Evolutionary conservation across 805 yeast genomes (phyloP).

Genomic region (Saccharomycopsis sp.): DNA sequence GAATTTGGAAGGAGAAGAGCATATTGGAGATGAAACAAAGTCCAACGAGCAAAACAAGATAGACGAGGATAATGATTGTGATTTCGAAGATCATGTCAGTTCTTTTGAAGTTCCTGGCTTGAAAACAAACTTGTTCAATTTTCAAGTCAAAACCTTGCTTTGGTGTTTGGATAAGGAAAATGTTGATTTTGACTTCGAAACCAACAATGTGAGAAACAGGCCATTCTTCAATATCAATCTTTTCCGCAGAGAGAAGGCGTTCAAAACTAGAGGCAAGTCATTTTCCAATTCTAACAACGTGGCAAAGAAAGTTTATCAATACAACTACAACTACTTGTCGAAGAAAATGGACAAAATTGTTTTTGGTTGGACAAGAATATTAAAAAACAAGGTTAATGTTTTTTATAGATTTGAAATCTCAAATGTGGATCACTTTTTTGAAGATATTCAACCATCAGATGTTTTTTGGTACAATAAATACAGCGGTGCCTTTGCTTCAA

Average conservation of each 20-base stretch:
- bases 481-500: slow-evolving; percentile 39
- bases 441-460: slow-evolving; percentile 8
- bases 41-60: not conserved
- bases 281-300: not conserved
- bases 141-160: slow-evolving; percentile 44
- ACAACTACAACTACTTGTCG: slow-evolving; percentile 25
- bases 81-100: not conserved
- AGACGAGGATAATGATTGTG: not conserved
- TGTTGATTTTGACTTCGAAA: slow-evolving; percentile 28
- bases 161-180: slow-evolving; percentile 53
- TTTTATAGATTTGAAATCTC: slow-evolving; percentile 1
- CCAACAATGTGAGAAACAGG: slow-evolving; percentile 23
- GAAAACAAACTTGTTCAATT: slow-evolving; percentile 35
- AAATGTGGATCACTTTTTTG: slow-evolving; percentile 12
- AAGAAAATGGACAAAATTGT: slow-evolving; percentile 29
- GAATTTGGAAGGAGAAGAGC: too few species aligned
- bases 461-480: slow-evolving; percentile 41
- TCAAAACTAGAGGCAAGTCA: too few species aligned
- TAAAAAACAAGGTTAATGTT: not conserved
- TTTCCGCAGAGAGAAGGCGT: slow-evolving; percentile 10
- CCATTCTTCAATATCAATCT: slow-evolving; percentile 22
- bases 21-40: not conserved
- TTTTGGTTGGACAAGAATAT: slow-evolving; percentile 44
- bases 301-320: slow-evolving; percentile 21
- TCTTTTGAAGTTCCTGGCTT: slow-evolving; percentile 27